These are phyloP conservation scores for Ramaria sp. DNA, from an alignment of 768 basidiomycete genomes.

Conservation along the genomic window DNA sequence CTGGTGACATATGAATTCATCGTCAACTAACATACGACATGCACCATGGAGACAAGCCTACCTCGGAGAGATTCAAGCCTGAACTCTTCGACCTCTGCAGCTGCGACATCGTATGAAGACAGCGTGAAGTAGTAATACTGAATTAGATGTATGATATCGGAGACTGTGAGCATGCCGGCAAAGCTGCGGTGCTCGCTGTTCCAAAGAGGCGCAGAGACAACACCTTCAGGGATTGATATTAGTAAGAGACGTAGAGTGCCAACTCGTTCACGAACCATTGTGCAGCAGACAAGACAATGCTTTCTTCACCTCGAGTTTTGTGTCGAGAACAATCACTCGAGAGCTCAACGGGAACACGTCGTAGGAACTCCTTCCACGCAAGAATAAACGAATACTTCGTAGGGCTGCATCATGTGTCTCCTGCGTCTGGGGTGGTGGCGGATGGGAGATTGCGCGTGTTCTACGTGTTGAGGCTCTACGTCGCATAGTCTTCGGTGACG, in stretches of 20 bases:
- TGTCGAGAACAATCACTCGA: slow-evolving; percentile 93
- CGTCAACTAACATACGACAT: not conserved
- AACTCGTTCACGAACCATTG: slow-evolving; percentile 44
- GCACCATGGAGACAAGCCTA: slow-evolving; percentile 23
- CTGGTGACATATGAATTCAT: slow-evolving; percentile 30
- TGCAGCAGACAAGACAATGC: slow-evolving; percentile 78
- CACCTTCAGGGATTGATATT: slow-evolving; percentile 42
- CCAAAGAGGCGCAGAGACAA: slow-evolving; percentile 97
- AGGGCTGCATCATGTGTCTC: slow-evolving; percentile 67
- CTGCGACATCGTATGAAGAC: slow-evolving; percentile 74
- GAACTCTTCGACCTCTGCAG: slow-evolving; percentile 87
- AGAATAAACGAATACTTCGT: slow-evolving; percentile 63
- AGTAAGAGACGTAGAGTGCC: slow-evolving; percentile 3
- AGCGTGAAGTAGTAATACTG: slow-evolving; percentile 92
- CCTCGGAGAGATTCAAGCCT: slow-evolving; percentile 83
- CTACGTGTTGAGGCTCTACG: slow-evolving; percentile 43
- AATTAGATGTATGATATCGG: slow-evolving; percentile 97
- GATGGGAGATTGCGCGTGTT: slow-evolving; percentile 43
- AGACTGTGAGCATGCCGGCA: slow-evolving; percentile 98
- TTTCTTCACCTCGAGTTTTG: slow-evolving; percentile 91
- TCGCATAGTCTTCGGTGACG: slow-evolving; percentile 28
- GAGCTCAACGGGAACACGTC: slow-evolving; percentile 98
- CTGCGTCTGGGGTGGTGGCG: slow-evolving; percentile 37
- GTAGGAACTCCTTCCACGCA: slow-evolving; percentile 80
- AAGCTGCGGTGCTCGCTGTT: slow-evolving; percentile 90